Evolutionary conservation across 805 yeast species (phyloP).

Genomic region (Naumovozyma dairenensis): DNA sequence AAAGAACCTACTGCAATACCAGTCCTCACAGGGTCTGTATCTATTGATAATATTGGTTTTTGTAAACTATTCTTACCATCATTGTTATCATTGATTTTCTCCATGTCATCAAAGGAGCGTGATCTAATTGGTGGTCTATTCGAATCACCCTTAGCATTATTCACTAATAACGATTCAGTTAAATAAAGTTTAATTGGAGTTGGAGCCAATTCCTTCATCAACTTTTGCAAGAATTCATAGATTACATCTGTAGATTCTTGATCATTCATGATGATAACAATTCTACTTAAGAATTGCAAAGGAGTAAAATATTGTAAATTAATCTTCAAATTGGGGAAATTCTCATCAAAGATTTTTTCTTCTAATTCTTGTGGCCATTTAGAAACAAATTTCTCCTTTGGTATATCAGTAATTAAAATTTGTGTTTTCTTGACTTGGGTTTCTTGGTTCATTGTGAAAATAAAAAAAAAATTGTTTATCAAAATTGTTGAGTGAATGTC

Average conservation of each 20-base stretch:
- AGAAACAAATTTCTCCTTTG: conserved; percentile 15
- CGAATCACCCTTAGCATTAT: conserved; percentile 16
- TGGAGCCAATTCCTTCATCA: conserved; percentile 5
- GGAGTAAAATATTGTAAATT: conserved; percentile 31
- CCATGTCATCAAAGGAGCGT: conserved; percentile 5
- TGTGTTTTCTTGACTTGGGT: conserved; percentile 16
- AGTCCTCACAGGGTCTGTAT: conserved; percentile 20
- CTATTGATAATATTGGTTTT: conserved; percentile 21
- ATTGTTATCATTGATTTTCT: not conserved
- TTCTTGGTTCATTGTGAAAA: no score
- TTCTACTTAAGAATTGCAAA: conserved; percentile 34
- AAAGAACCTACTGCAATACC: conserved; percentile 13
- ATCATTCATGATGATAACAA: conserved; percentile 30
- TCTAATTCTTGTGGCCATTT: conserved; percentile 23
- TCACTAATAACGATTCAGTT: conserved; percentile 29
- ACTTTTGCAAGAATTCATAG: conserved; percentile 11
- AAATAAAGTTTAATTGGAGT: conserved; percentile 23
- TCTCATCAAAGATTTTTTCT: conserved; percentile 13
- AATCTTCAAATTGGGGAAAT: conserved; percentile 17
- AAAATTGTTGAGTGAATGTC: no score
- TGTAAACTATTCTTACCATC: not conserved
- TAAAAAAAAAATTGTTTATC: no score
- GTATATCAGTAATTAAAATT: conserved; percentile 26
- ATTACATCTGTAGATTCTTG: conserved; percentile 20
- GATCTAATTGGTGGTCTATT: conserved; percentile 1